phyloP scores from a whole-genome alignment of 2,329 filamentous ascomycete genomes.

The Gremmenia infestans region DNA sequence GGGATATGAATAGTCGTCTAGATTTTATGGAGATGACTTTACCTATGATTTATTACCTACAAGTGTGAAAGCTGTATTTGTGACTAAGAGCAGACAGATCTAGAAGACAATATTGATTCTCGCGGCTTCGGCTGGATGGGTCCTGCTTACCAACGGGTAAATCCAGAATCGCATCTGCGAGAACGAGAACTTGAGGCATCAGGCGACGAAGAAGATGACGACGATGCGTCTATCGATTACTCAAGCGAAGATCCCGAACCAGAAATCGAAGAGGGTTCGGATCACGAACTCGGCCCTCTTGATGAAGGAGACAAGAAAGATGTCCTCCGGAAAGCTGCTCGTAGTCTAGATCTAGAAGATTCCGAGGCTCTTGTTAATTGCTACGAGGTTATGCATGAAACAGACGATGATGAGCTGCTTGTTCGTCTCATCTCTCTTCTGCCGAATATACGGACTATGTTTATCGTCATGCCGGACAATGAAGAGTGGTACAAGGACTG shows the following conservation, averaged over 20 bases:
- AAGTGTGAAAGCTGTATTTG: background rate
- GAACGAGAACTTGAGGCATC: background rate
- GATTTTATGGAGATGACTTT: background rate
- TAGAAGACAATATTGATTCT: conserved; percentile 8
- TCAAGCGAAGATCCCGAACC: background rate
- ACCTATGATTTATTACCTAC: too few relatives aligned
- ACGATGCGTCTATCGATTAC: background rate
- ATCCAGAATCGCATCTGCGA: background rate
- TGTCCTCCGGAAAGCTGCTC: background rate
- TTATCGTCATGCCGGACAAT: conserved; percentile 1
- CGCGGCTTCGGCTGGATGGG: background rate
- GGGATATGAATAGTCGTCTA: background rate
- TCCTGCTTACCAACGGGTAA: background rate
- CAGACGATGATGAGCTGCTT: background rate
- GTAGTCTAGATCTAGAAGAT: background rate
- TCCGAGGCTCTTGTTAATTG: background rate
- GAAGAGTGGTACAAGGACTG: background rate
- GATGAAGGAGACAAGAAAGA: background rate
- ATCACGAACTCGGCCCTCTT: background rate
- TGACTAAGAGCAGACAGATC: background rate
- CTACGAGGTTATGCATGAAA: conserved; percentile 1
- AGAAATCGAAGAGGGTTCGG: background rate
- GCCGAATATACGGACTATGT: conserved; percentile 4
- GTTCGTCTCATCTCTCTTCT: conserved; percentile 1
- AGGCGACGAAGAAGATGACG: background rate